Evolutionary conservation across 2,329 filamentous ascomycete species (phyloP).

Genomic region (Diaporthe citrichinensis): DNA sequence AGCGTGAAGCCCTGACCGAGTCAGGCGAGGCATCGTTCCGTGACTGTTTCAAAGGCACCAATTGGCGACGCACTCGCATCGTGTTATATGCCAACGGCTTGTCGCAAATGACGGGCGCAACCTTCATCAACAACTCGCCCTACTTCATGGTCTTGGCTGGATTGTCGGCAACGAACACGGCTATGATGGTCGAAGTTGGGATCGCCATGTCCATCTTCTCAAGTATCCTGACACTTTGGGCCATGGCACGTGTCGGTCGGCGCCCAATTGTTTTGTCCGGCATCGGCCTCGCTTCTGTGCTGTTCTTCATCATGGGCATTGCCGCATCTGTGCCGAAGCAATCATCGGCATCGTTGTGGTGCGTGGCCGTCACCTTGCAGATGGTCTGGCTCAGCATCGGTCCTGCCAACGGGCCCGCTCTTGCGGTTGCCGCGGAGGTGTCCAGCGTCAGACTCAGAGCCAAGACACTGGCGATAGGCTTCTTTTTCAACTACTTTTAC

Average conservation of each 20-base stretch:
- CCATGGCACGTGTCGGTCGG: constrained; percentile 25
- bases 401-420: constrained; percentile 27
- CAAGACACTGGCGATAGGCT: constrained; percentile 31
- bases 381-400: constrained; percentile 37
- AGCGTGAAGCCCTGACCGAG: background rate
- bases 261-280: constrained; percentile 21
- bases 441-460: constrained; percentile 29
- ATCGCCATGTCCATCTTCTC: constrained; percentile 33
- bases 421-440: constrained; percentile 27
- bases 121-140: constrained; percentile 30
- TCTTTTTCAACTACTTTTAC: constrained; percentile 38
- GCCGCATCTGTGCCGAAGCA: constrained; percentile 22
- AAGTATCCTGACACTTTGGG: constrained; percentile 26
- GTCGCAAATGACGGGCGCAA: constrained; percentile 32
- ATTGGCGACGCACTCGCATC: constrained; percentile 32
- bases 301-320: constrained; percentile 33
- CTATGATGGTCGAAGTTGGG: constrained; percentile 36
- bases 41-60: constrained; percentile 24
- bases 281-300: constrained; percentile 21
- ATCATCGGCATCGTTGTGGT: constrained; percentile 27
- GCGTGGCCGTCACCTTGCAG: constrained; percentile 29
- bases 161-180: constrained; percentile 8
- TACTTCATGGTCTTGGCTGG: constrained; percentile 36
- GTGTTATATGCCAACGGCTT: constrained; percentile 32
- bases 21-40: background rate